Percentiles rank a stretch among this genome's conserved stretches.
These are phyloP conservation scores for Metschnikowia hibisci DNA, from an alignment of 805 yeast genomes.

Conservation along the genomic window DNA sequence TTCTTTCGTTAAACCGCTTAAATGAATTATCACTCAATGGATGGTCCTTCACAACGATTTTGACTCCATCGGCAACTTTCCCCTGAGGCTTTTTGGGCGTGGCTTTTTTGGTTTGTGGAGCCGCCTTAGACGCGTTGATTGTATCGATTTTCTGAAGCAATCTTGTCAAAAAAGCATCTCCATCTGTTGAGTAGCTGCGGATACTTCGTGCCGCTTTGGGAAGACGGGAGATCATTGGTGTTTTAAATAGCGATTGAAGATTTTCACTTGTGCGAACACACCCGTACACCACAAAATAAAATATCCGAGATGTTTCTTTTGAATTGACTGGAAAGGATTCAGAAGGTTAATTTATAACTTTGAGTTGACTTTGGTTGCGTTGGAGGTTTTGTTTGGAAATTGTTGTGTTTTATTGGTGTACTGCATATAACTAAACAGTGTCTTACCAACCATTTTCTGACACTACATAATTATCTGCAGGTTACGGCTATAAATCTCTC, in stretches of 20 bases:
- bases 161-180: slow-evolving; percentile 28
- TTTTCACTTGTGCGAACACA: background rate
- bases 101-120: background rate
- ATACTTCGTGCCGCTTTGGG: slow-evolving; percentile 7
- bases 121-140: slow-evolving; percentile 21
- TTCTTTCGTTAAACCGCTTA: slow-evolving; percentile 8
- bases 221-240: slow-evolving; percentile 13
- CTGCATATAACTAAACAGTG: too few relatives aligned
- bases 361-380: too few relatives aligned
- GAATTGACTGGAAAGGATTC: too few relatives aligned
- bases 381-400: too few relatives aligned
- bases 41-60: slow-evolving; percentile 16
- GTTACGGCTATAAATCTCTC: too few relatives aligned
- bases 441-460: too few relatives aligned
- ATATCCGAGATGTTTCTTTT: too few relatives aligned
- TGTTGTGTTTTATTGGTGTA: too few relatives aligned
- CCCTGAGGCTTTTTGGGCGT: background rate
- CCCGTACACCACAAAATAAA: slow-evolving; percentile 3
- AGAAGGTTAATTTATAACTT: too few relatives aligned
- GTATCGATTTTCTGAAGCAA: slow-evolving; percentile 36
- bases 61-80: background rate
- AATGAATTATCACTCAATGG: slow-evolving; percentile 19
- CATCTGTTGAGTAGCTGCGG: slow-evolving; percentile 12
- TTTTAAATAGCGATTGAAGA: background rate
- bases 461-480: too few relatives aligned